Percentiles rank a stretch among this genome's conserved stretches.
These are phyloP conservation scores for Nemophila menziesii DNA, from an alignment of 257 asterid genomes.

Conservation along the genomic window DNA sequence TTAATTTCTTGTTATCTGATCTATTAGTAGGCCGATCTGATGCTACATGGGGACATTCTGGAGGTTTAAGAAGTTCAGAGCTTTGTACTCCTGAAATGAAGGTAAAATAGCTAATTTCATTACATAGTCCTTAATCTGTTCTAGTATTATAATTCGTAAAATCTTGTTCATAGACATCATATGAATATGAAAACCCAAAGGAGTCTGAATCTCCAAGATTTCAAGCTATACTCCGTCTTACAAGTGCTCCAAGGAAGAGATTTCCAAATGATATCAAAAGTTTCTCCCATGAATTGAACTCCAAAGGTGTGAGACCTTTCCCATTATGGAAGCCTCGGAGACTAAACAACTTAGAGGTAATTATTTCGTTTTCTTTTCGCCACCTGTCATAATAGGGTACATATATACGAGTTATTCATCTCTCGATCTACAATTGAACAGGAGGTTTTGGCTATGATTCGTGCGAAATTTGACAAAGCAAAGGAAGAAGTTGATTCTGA, in stretches of 20 bases:
- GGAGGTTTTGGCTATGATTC: constrained; percentile 89
- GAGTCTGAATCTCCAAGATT: constrained; percentile 97
- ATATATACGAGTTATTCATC: constrained; percentile 14
- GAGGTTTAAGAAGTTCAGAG: constrained; percentile 23
- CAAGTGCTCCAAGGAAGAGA: constrained; percentile 98
- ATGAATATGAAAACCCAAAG: constrained; percentile 88
- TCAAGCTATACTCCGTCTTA: constrained; percentile 95
- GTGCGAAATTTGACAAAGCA: constrained; percentile 90
- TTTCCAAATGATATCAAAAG: constrained; percentile 92
- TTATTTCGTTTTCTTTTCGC: constrained; percentile 6
- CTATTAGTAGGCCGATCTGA: constrained; percentile 17
- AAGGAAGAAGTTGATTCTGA: constrained; percentile 98
- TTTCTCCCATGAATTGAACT: constrained; percentile 92
- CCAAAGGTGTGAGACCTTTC: constrained; percentile 96
- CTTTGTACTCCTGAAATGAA: constrained; percentile 28
- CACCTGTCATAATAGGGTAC: constrained; percentile 8
- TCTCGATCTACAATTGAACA: constrained; percentile 23
- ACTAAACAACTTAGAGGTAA: constrained; percentile 89
- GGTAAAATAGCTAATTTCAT: constrained; percentile 16
- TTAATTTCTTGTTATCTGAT: not conserved
- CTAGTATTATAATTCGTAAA: not conserved
- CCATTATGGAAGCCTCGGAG: constrained; percentile 97
- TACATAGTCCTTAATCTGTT: not conserved
- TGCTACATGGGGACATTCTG: constrained; percentile 32
- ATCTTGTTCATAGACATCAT: constrained; percentile 40